Evolutionary conservation across 2,329 filamentous ascomycete species (phyloP), one percentile per base, ranked within the genome.

Genomic region (Aspergillus neoniger): DNA sequence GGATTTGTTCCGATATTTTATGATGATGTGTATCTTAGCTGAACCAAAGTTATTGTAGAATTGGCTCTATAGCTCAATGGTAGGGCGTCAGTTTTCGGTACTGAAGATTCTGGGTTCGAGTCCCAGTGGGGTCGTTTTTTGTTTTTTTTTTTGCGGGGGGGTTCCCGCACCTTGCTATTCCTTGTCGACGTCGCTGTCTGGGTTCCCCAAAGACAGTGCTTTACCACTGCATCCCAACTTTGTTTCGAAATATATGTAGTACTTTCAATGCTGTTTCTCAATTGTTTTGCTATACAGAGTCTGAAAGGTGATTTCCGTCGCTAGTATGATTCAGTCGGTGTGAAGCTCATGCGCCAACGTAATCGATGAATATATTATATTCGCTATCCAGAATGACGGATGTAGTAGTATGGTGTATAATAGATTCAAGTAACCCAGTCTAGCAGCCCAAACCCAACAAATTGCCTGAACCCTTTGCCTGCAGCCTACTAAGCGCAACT

Each of bases 381-480:
- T 43, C 36, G 36, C 17, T 14, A 47, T 36, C 14, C 25, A 19
- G 23, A 21, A 21, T 43, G 2, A 19, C 17, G 17, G 9, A 44
- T 44, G 21, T 25, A 25, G 23, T 25, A 25, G 23, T 23, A 3
- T 23, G 2, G 10, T 36, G 32, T 4, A 36, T 36, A 10, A 2
- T 36, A 36, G 2, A 36, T 36, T 14, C 0, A 36, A 36, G 28
- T 12, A 3, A 23, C 19, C 10, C 39, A 17, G 1, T 28, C 58
- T 43, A 68, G 53, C 64, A 68, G 5, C 65, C 65, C 60, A 62
- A 49, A 19, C 65, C 66, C 49, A 66, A 30, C 43, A 64, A 57
- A 39, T 66, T 66, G 4, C 47, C 60, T 36, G 59, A 23, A 4
- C 55, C 9, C 19, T 57, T 44, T 19, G 51, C 25, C 36, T 54